Evolutionary conservation across 441 rosid species (phyloP).

Genomic region (Flueggea neowawraea): DNA sequence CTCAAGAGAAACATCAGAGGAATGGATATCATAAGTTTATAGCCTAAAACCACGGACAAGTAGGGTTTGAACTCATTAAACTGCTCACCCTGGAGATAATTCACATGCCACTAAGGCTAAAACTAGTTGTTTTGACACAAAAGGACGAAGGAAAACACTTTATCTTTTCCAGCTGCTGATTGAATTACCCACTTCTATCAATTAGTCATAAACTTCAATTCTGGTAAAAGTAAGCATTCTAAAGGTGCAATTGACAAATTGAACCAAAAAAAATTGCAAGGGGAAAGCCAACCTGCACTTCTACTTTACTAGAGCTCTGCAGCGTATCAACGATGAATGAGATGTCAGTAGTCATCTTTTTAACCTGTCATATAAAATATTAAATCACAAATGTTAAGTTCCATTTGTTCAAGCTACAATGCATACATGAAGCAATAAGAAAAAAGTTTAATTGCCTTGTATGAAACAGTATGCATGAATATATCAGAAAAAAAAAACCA

Average conservation of each 20-base stretch:
- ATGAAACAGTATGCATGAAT: not conserved
- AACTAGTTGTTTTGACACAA: too few species aligned
- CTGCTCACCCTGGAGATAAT: too few species aligned
- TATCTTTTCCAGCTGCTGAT: too few species aligned
- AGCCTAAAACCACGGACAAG: too few species aligned
- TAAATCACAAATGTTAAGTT: constrained; percentile 1
- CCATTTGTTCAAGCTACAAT: not conserved
- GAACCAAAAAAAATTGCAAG: not conserved
- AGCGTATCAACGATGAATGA: constrained; percentile 69
- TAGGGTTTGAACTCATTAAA: too few species aligned
- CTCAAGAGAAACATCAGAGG: too few species aligned
- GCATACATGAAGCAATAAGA: not conserved
- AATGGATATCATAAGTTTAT: too few species aligned
- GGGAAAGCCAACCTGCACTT: constrained; percentile 73
- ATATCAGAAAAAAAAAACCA: constrained; percentile 1
- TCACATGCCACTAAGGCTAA: too few species aligned
- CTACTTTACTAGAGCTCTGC: constrained; percentile 60
- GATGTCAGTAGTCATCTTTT: constrained; percentile 72
- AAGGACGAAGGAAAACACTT: too few species aligned
- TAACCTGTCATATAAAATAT: constrained; percentile 53
- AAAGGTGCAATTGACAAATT: not conserved
- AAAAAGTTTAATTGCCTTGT: not conserved
- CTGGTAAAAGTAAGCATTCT: too few species aligned
- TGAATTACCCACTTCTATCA: too few species aligned
- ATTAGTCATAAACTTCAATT: too few species aligned